A percentile compares a stretch with the other conserved stretches of the same genome.
phyloP scores from a whole-genome alignment of 345 rosid species.

The Firmiana major region DNA sequence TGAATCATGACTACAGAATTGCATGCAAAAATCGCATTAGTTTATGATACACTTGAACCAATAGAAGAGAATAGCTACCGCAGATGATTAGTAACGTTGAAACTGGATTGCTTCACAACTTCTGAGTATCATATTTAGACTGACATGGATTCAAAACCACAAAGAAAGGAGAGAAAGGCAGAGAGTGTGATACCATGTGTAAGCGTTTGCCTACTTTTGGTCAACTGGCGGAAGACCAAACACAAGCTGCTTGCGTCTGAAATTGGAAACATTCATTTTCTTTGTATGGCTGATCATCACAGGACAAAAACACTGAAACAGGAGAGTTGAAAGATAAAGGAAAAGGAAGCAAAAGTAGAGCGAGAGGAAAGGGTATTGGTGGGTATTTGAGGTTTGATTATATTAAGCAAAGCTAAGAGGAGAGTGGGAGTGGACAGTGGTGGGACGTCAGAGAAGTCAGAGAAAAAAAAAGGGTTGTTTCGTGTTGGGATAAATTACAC shows the following conservation, averaged over 20 bases:
- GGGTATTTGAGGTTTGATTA: slow-evolving; percentile 40
- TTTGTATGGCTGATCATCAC: slow-evolving; percentile 14
- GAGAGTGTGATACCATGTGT: not conserved
- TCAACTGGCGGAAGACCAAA: slow-evolving; percentile 32
- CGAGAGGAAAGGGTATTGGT: slow-evolving; percentile 5
- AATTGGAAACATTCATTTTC: slow-evolving; percentile 18
- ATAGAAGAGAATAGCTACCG: not conserved
- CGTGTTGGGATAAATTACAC: slow-evolving; percentile 20
- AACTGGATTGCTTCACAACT: not conserved
- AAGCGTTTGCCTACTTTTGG: slow-evolving; percentile 17
- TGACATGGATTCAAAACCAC: not conserved
- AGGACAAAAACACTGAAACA: slow-evolving; percentile 9
- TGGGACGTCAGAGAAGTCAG: slow-evolving; percentile 53
- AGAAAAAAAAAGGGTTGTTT: slow-evolving; percentile 19
- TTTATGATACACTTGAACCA: slow-evolving; percentile 11
- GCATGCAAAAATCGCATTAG: slow-evolving; percentile 5
- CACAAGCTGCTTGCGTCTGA: slow-evolving; percentile 11
- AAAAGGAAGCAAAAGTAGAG: not conserved
- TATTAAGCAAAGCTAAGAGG: slow-evolving; percentile 49
- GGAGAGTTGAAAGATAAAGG: not conserved
- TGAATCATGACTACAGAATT: not conserved
- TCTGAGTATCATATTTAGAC: not conserved
- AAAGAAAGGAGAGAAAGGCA: not conserved
- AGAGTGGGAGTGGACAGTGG: slow-evolving; percentile 48
- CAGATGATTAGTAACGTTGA: not conserved